These are phyloP conservation scores for Heterobasidion occidentale DNA, from an alignment of 1,284 basidiomycete species.

Conservation along the genomic window DNA sequence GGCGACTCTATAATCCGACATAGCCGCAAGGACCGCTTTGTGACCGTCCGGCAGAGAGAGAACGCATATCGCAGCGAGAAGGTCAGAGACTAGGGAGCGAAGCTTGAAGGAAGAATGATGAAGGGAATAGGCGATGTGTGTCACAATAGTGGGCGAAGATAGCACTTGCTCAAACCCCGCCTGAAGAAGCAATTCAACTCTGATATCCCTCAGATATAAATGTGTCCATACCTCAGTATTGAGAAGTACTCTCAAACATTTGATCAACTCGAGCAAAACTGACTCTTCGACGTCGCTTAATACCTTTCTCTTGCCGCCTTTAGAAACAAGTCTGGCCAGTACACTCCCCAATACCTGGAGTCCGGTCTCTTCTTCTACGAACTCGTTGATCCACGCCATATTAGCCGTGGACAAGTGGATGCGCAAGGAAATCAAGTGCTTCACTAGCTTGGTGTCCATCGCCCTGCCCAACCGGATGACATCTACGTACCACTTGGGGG, in stretches of 20 bases:
- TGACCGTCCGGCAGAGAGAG: slow-evolving; percentile 69
- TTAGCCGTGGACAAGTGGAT: slow-evolving; percentile 83
- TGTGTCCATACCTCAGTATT: slow-evolving; percentile 69
- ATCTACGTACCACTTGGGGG: slow-evolving; percentile 55
- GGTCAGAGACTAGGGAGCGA: slow-evolving; percentile 65
- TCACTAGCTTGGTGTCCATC: slow-evolving; percentile 56
- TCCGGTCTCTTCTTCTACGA: slow-evolving; percentile 60
- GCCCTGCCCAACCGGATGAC: slow-evolving; percentile 43
- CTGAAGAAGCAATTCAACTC: slow-evolving; percentile 26
- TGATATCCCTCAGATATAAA: neutral
- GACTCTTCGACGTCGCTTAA: slow-evolving; percentile 61
- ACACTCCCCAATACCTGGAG: slow-evolving; percentile 54
- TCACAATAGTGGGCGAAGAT: slow-evolving; percentile 58
- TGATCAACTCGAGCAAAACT: slow-evolving; percentile 67
- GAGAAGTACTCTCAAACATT: slow-evolving; percentile 75
- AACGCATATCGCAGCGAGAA: slow-evolving; percentile 79
- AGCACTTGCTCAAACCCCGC: slow-evolving; percentile 70
- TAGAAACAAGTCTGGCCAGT: slow-evolving; percentile 53
- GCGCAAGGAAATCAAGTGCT: slow-evolving; percentile 78
- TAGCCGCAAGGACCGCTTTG: slow-evolving; percentile 63
- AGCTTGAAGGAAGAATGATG: slow-evolving; percentile 64
- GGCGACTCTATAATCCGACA: slow-evolving; percentile 74
- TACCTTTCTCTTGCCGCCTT: slow-evolving; percentile 48
- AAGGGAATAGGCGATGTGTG: slow-evolving; percentile 68
- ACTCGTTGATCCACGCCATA: slow-evolving; percentile 72